Base-by-base conservation (phyloP, 2,329 filamentous ascomycete genomes). In the Aureobasidium sp. region DNA sequence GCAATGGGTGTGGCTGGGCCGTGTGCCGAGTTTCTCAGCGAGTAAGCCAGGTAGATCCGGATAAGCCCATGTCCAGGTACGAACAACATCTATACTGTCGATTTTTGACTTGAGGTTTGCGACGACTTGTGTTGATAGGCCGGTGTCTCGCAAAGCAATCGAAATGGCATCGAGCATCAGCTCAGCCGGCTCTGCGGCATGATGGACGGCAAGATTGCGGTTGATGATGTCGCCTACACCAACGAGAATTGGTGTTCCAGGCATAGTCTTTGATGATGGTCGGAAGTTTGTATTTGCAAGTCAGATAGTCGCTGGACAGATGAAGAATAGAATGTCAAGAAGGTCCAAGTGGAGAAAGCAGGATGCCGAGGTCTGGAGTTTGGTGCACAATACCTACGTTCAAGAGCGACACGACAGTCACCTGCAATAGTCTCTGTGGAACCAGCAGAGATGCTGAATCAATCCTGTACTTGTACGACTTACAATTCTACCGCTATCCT, bases 51-150 rank as follows among this genome's bases (percentile, higher is more conserved):
- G 83, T 1, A 87, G 71, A 68, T 88, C 81, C 1, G 77, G 72
- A 68, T 88, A 88, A 0, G 82, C 80, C 85, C 85, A 87, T 0
- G 85, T 87, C 85, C 85, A 88, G 0, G 83, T 83, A 44, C 77
- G 78, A 11, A 87, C 84, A 4, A 87, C 79, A 47, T 81, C 76
- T 49, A 88, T 76, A 66, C 81, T 83, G 68, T 87, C 84, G 58
- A 86, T 80, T 0, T 72, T 71, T 0, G 73, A 67, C 63, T 76
- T 76, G 0, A 86, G 68, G 0, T 73, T 67, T 12, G 66, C 65
- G 6, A 67, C 57, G 2, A 69, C 62, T 1, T 68, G 42, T 1
- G 70, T 67, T 14, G 70, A 67, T 9, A 77, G 66, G 1, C 70
- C 71, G 0, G 80, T 79, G 66, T 88, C 84, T 42, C 74, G 61